Evolutionary conservation across 129 eudicot genomes (phyloP).

Genomic region (Ambrosia artemisiifolia): DNA sequence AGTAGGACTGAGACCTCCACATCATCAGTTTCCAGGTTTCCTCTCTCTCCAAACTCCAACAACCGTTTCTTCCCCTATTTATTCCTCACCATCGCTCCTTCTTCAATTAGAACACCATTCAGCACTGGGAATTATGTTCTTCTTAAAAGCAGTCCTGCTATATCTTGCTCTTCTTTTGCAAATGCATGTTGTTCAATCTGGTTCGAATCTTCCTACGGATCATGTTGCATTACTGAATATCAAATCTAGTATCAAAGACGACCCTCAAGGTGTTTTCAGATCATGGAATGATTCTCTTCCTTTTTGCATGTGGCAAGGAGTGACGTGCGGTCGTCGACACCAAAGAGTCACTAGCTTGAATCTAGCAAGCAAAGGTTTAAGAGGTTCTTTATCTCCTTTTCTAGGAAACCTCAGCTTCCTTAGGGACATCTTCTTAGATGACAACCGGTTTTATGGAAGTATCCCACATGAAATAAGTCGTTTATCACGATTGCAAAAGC

Average conservation of each 20-base stretch:
- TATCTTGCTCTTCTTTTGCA: neutral
- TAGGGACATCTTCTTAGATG: neutral
- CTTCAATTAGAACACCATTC: no score
- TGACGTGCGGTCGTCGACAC: conserved; percentile 21
- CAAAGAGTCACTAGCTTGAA: conserved; percentile 22
- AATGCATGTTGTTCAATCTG: neutral
- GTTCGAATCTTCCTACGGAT: neutral
- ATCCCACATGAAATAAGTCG: conserved; percentile 20
- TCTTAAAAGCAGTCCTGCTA: neutral
- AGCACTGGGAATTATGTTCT: no score
- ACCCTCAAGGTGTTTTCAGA: neutral
- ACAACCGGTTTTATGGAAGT: conserved; percentile 14
- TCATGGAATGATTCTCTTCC: neutral
- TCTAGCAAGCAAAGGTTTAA: neutral
- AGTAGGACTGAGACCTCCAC: no score
- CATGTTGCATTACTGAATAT: neutral
- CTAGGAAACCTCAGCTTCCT: conserved; percentile 26
- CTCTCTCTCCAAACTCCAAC: no score
- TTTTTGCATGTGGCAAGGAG: neutral
- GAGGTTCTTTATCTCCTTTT: conserved; percentile 29
- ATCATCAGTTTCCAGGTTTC: no score
- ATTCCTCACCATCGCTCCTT: no score
- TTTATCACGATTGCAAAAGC: neutral
- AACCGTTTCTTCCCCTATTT: no score
- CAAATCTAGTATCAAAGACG: neutral